Conservation (phyloP, 2,329 filamentous ascomycete species). For the Aspergillus sclerotialis region DNA sequence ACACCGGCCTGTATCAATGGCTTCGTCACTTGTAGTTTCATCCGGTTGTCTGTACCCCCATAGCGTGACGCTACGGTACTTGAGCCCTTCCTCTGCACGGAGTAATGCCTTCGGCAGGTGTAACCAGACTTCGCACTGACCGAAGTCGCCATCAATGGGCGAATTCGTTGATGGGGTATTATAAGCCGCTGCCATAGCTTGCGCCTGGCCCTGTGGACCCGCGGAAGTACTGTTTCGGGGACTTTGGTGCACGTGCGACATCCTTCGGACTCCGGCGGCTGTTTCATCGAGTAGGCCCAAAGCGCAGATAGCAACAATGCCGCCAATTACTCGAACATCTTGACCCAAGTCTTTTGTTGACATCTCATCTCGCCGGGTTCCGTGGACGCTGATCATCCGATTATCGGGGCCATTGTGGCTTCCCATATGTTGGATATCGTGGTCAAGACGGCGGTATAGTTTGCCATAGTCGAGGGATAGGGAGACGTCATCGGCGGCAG, state of each 20-base stretch:
- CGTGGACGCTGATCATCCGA: slow-evolving; percentile 20
- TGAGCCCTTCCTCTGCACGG: slow-evolving; percentile 36
- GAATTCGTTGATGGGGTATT: slow-evolving; percentile 5
- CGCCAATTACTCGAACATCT: slow-evolving; percentile 29
- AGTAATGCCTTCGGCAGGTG: slow-evolving; percentile 40
- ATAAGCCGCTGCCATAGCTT: slow-evolving; percentile 2
- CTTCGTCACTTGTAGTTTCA: slow-evolving; percentile 10
- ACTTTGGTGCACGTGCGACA: slow-evolving; percentile 23
- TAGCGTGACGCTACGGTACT: slow-evolving; percentile 27
- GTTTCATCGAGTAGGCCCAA: slow-evolving; percentile 30
- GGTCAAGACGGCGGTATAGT: slow-evolving; percentile 36
- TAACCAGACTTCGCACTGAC: slow-evolving; percentile 31
- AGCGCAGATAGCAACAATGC: slow-evolving; percentile 27
- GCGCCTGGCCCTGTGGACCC: slow-evolving; percentile 6
- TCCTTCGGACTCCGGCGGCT: slow-evolving; percentile 26
- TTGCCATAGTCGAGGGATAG: slow-evolving; percentile 43
- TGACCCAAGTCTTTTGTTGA: slow-evolving; percentile 19
- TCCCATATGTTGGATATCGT: slow-evolving; percentile 24
- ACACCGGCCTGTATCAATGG: slow-evolving; percentile 18
- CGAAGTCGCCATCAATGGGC: slow-evolving; percentile 23
- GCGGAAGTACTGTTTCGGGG: slow-evolving; percentile 18
- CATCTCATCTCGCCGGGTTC: slow-evolving; percentile 24
- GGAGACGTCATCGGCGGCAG: slow-evolving; percentile 37
- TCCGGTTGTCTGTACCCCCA: slow-evolving; percentile 25
- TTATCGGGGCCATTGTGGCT: slow-evolving; percentile 14